phyloP scores from a whole-genome alignment of 2,329 filamentous ascomycete genomes.

The Colletotrichum australisinense region DNA sequence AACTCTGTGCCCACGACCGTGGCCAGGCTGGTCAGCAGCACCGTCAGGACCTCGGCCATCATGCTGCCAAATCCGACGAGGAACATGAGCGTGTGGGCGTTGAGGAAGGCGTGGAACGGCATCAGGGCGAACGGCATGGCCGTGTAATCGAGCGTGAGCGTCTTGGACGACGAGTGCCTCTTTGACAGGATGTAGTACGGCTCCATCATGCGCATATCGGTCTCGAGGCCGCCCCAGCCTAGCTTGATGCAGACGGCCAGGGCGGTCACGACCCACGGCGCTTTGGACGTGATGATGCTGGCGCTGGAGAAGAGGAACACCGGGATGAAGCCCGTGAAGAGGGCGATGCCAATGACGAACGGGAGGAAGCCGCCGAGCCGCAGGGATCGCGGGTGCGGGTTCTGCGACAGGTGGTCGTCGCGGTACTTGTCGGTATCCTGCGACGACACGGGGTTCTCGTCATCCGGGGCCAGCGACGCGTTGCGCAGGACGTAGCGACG shows the following conservation, averaged over 20 bases:
- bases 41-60: slow-evolving; percentile 78
- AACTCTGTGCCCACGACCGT: slow-evolving; percentile 74
- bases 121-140: slow-evolving; percentile 77
- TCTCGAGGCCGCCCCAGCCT: slow-evolving; percentile 76
- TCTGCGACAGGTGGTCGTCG: slow-evolving; percentile 62
- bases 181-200: slow-evolving; percentile 78
- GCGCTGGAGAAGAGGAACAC: slow-evolving; percentile 70
- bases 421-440: slow-evolving; percentile 59
- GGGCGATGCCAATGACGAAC: slow-evolving; percentile 67
- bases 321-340: slow-evolving; percentile 69
- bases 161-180: slow-evolving; percentile 73
- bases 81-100: slow-evolving; percentile 73
- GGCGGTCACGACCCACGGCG: slow-evolving; percentile 74
- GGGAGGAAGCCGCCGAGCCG: slow-evolving; percentile 69
- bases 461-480: slow-evolving; percentile 75
- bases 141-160: slow-evolving; percentile 78
- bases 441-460: slow-evolving; percentile 55
- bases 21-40: slow-evolving; percentile 74
- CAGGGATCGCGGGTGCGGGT: slow-evolving; percentile 78
- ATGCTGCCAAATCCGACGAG: slow-evolving; percentile 78
- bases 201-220: slow-evolving; percentile 77
- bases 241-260: slow-evolving; percentile 76
- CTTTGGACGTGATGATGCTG: slow-evolving; percentile 67
- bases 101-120: slow-evolving; percentile 70
- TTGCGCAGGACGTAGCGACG: slow-evolving; percentile 78